phyloP scores from a whole-genome alignment of 176 grass and related monocot species.

The Alloteropsis semialata region DNA sequence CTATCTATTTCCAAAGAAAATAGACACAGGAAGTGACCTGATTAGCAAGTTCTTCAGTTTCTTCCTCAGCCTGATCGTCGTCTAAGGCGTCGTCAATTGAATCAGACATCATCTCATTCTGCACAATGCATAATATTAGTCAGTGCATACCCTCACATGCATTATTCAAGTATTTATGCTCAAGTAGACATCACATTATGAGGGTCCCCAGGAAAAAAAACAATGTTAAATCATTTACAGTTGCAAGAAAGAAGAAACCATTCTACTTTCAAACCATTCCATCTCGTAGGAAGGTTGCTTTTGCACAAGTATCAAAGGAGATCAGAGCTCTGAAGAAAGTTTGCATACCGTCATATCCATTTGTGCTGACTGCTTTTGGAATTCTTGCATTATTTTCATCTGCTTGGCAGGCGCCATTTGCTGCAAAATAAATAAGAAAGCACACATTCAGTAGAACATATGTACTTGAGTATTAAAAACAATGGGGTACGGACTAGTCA shows the following conservation, averaged over 20 bases:
- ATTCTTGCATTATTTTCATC: slow-evolving; percentile 94
- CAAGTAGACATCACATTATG: slow-evolving; percentile 7
- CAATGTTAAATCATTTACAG: neutral
- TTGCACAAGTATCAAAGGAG: too few relatives aligned
- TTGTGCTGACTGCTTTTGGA: slow-evolving; percentile 90
- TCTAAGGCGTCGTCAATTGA: slow-evolving; percentile 76
- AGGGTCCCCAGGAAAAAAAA: slow-evolving; percentile 9
- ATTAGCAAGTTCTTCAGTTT: slow-evolving; percentile 85
- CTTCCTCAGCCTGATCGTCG: slow-evolving; percentile 85
- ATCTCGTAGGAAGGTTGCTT: too few relatives aligned
- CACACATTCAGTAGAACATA: neutral
- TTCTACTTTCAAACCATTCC: too few relatives aligned
- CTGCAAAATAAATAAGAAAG: slow-evolving; percentile 39
- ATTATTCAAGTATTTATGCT: slow-evolving; percentile 3
- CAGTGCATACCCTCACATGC: neutral
- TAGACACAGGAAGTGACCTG: slow-evolving; percentile 47
- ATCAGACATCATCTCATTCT: slow-evolving; percentile 97
- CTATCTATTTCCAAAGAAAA: neutral
- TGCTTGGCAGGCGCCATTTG: slow-evolving; percentile 96
- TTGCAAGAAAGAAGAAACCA: slow-evolving; percentile 6
- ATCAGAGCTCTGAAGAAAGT: slow-evolving; percentile 23
- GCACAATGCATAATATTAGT: slow-evolving; percentile 30
- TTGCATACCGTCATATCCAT: slow-evolving; percentile 77
- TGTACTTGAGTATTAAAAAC: neutral
- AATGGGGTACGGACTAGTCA: neutral